phyloP scores from a whole-genome alignment of 768 basidiomycete genomes.

The Boletus fagicola region DNA sequence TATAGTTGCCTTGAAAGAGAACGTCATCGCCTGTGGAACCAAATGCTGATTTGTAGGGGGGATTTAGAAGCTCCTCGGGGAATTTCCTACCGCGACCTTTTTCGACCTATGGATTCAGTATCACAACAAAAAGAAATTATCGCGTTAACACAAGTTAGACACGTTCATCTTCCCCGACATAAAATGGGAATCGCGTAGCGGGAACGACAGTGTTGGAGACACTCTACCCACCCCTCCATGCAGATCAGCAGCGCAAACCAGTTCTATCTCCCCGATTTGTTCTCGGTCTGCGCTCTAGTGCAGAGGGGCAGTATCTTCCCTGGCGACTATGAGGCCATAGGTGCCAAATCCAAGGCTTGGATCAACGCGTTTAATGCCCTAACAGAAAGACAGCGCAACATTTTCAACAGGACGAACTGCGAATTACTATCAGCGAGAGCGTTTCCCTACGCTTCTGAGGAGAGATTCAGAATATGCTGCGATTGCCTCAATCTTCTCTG shows the following conservation, averaged over 20 bases:
- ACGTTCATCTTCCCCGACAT: constrained; percentile 8
- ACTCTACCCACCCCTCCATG: constrained; percentile 1
- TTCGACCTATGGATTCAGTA: constrained; percentile 3
- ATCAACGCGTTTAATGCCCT: constrained; percentile 59
- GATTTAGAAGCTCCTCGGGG: constrained; percentile 7
- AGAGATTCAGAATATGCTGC: constrained; percentile 57
- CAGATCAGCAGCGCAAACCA: constrained; percentile 17
- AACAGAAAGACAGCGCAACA: constrained; percentile 54
- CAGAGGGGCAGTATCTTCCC: constrained; percentile 52
- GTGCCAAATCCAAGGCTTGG: constrained; percentile 59
- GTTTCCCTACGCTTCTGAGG: constrained; percentile 57
- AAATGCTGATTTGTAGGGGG: neutral
- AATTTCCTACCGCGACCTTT: constrained; percentile 1
- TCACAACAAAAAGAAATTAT: neutral
- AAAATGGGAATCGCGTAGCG: constrained; percentile 1
- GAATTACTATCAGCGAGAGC: constrained; percentile 61
- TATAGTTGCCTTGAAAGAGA: neutral
- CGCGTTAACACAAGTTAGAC: constrained; percentile 2
- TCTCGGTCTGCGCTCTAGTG: constrained; percentile 44
- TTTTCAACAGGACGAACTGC: constrained; percentile 56
- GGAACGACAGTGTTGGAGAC: neutral
- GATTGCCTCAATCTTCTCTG: constrained; percentile 64
- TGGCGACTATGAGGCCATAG: constrained; percentile 49
- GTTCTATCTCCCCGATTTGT: constrained; percentile 58
- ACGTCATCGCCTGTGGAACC: neutral